Evolutionary conservation across 441 rosid species (phyloP).

Genomic region (Adansonia rubrostipa): DNA sequence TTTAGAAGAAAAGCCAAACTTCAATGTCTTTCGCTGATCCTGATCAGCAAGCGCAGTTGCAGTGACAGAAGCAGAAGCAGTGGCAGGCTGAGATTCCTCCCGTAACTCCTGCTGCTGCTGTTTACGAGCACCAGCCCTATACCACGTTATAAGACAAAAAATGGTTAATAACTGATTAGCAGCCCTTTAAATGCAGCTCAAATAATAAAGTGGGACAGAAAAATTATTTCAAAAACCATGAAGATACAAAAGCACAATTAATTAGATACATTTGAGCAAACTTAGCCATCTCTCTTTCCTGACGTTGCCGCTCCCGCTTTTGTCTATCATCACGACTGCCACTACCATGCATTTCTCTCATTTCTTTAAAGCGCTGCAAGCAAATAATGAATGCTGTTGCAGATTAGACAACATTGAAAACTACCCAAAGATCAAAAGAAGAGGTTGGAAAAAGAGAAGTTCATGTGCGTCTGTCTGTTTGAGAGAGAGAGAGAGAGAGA

Average conservation of each 20-base stretch:
- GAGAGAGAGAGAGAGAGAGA: background rate
- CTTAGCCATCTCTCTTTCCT: constrained; percentile 89
- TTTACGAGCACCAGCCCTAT: constrained; percentile 86
- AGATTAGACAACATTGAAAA: constrained; percentile 16
- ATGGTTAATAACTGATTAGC: background rate
- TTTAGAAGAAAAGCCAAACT: constrained; percentile 86
- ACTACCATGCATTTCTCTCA: constrained; percentile 87
- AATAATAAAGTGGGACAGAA: background rate
- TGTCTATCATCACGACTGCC: constrained; percentile 89
- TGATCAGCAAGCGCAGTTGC: constrained; percentile 64
- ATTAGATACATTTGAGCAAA: constrained; percentile 56
- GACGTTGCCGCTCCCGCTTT: constrained; percentile 87
- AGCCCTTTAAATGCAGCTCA: background rate
- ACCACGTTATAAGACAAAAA: constrained; percentile 11
- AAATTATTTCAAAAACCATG: constrained; percentile 3
- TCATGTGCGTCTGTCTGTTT: background rate
- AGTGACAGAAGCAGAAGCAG: constrained; percentile 38
- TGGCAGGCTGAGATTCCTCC: constrained; percentile 52
- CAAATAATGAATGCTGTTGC: constrained; percentile 4
- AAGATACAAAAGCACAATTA: constrained; percentile 17
- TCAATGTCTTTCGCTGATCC: constrained; percentile 76
- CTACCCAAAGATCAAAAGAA: background rate
- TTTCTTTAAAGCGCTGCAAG: constrained; percentile 90
- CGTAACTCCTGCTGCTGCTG: constrained; percentile 58
- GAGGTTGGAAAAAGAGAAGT: background rate